These are phyloP conservation scores for Colletotrichum sp. DNA, from an alignment of 2,329 filamentous ascomycete species.

Conservation along the genomic window DNA sequence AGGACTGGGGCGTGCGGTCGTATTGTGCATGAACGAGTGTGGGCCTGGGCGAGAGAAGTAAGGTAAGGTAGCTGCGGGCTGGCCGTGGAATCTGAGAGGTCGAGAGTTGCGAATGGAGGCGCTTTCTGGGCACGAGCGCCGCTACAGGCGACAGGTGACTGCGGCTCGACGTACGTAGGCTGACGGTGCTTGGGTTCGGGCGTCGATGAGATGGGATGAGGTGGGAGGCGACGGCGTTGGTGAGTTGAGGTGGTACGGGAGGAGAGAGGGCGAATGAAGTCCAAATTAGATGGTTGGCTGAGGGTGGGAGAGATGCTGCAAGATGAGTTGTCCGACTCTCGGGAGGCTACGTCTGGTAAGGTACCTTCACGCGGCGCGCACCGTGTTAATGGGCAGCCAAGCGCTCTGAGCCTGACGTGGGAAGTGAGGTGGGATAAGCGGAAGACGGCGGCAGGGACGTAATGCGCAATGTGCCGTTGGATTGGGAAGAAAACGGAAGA, in stretches of 20 bases:
- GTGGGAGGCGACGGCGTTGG: not conserved
- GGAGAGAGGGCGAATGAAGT: slow-evolving; percentile 12
- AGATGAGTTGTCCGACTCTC: slow-evolving; percentile 24
- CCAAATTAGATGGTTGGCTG: not conserved
- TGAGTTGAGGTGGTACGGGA: not conserved
- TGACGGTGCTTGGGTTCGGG: not conserved
- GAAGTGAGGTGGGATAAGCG: not conserved
- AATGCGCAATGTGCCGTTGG: not conserved
- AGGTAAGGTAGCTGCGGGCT: not conserved
- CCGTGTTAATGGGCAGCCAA: not conserved
- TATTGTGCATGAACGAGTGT: slow-evolving; percentile 39
- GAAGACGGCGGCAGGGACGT: not conserved
- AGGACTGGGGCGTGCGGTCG: slow-evolving; percentile 21
- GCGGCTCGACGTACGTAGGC: not conserved
- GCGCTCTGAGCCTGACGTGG: not conserved
- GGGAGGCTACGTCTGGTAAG: not conserved
- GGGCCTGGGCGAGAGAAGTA: slow-evolving; percentile 21
- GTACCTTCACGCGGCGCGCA: not conserved
- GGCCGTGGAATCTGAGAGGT: not conserved
- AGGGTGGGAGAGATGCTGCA: slow-evolving; percentile 18
- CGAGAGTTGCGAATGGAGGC: slow-evolving; percentile 4
- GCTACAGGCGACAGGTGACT: not conserved
- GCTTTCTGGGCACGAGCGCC: not conserved
- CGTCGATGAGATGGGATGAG: not conserved
- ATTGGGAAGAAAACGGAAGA: not conserved